These are phyloP conservation scores for Zygoascus biomembranicola DNA, from an alignment of 805 yeast species.

Conservation along the genomic window DNA sequence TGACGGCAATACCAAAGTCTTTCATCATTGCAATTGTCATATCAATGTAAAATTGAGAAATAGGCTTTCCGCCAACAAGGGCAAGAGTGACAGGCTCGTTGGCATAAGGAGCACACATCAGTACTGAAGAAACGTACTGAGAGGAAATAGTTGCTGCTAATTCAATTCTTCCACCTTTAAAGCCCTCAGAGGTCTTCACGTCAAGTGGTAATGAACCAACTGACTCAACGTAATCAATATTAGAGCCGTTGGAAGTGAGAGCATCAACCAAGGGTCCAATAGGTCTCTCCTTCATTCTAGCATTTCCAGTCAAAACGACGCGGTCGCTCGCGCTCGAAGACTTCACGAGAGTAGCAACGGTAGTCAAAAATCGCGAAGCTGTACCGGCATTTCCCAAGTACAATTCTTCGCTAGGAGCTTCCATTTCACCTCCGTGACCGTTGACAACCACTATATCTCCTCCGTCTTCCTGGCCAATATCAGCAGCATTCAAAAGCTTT, in stretches of 20 bases:
- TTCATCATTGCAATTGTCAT: constrained; percentile 97
- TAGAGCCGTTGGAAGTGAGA: constrained; percentile 67
- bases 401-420: constrained; percentile 56
- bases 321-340: constrained; percentile 34
- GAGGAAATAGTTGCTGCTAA: constrained; percentile 94
- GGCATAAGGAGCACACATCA: constrained; percentile 98
- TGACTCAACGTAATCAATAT: constrained; percentile 59
- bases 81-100: constrained; percentile 76
- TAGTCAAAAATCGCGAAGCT: constrained; percentile 88
- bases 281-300: constrained; percentile 96
- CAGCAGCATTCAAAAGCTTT: constrained; percentile 69
- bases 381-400: constrained; percentile 98
- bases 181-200: constrained; percentile 55
- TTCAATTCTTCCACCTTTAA: constrained; percentile 87
- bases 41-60: constrained; percentile 89
- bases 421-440: constrained; percentile 67
- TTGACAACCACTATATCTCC: constrained; percentile 83
- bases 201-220: constrained; percentile 82
- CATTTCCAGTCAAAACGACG: constrained; percentile 81
- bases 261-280: constrained; percentile 95
- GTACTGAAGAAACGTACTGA: constrained; percentile 90
- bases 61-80: constrained; percentile 93
- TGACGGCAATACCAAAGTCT: constrained; percentile 74
- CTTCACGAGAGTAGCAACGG: constrained; percentile 80
- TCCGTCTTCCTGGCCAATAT: constrained; percentile 71